Evolutionary conservation across 1,139 yeast species (phyloP).

Genomic region (Diutina rugosa): DNA sequence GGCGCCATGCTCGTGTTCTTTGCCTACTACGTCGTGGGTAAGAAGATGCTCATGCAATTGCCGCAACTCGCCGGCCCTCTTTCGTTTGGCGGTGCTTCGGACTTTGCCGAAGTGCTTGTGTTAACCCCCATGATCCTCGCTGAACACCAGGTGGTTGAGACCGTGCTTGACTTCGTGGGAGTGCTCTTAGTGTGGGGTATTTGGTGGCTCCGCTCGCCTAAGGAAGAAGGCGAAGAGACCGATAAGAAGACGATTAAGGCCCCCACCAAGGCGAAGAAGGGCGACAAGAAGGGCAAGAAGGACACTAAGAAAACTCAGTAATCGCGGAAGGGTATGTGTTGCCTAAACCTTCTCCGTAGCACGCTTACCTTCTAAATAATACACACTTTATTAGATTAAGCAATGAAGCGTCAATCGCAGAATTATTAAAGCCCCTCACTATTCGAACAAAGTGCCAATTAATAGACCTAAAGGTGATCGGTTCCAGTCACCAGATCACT

Average conservation of each 20-base stretch:
- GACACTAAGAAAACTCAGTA: background rate
- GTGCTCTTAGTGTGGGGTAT: background rate
- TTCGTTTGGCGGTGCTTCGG: background rate
- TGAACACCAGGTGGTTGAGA: background rate
- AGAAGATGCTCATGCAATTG: background rate
- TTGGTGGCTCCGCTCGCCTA: background rate
- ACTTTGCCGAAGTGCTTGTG: background rate
- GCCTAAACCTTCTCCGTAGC: too few relatives aligned
- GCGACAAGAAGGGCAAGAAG: background rate
- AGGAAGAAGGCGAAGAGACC: background rate
- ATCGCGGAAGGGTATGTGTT: background rate
- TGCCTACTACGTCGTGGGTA: background rate
- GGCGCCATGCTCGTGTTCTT: background rate
- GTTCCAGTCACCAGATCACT: too few relatives aligned
- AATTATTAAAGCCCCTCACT: too few relatives aligned
- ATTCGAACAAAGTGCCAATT: too few relatives aligned
- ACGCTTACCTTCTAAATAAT: too few relatives aligned
- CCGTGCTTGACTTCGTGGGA: background rate
- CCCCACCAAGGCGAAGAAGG: background rate
- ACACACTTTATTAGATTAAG: too few relatives aligned
- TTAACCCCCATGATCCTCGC: background rate
- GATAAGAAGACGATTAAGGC: too few relatives aligned
- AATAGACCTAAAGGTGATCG: too few relatives aligned
- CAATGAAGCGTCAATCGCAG: too few relatives aligned
- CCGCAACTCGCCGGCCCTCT: background rate